Percentiles rank a stretch among this genome's conserved stretches.
These are phyloP conservation scores for Cinnamomum chago DNA, from an alignment of 164 flowering plant genomes.

Conservation along the genomic window DNA sequence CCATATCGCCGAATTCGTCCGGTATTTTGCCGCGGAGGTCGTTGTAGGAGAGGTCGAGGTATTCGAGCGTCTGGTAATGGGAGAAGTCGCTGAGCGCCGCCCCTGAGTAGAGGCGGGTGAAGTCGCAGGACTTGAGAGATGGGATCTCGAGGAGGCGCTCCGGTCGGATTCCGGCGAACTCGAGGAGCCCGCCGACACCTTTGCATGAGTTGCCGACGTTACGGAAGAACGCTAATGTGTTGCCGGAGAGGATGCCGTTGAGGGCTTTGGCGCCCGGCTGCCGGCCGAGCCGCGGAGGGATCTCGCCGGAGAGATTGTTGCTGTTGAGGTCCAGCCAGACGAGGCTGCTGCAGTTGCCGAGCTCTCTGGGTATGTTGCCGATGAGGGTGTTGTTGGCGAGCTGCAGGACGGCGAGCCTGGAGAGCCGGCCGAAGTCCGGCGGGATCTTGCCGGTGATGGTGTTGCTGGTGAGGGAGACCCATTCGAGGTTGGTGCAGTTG, in stretches of 20 bases:
- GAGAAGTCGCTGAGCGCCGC: slow-evolving; percentile 70
- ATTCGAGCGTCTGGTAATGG: slow-evolving; percentile 68
- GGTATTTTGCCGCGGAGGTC: slow-evolving; percentile 70
- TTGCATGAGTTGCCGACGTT: slow-evolving; percentile 83
- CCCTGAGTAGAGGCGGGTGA: slow-evolving; percentile 76
- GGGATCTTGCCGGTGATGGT: slow-evolving; percentile 60
- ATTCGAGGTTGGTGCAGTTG: slow-evolving; percentile 63
- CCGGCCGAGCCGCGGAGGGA: slow-evolving; percentile 71
- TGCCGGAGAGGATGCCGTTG: slow-evolving; percentile 69
- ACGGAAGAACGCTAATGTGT: slow-evolving; percentile 71
- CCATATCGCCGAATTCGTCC: slow-evolving; percentile 75
- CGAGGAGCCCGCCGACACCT: slow-evolving; percentile 87
- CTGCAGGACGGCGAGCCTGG: slow-evolving; percentile 74
- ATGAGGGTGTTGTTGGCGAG: slow-evolving; percentile 72
- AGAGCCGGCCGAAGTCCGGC: slow-evolving; percentile 44
- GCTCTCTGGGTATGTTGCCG: slow-evolving; percentile 65
- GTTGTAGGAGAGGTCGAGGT: slow-evolving; percentile 88
- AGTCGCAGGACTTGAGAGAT: slow-evolving; percentile 65
- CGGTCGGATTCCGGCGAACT: slow-evolving; percentile 81
- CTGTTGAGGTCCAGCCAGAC: slow-evolving; percentile 84
- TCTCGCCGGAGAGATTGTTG: slow-evolving; percentile 64
- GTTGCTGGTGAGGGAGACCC: slow-evolving; percentile 88
- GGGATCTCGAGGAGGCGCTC: slow-evolving; percentile 73
- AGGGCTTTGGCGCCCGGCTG: slow-evolving; percentile 62
- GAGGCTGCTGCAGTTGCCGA: slow-evolving; percentile 71